Percentiles rank a stretch among this genome's conserved stretches.
phyloP scores from a whole-genome alignment of 305 asterid species.

The Solanum hybrid region DNA sequence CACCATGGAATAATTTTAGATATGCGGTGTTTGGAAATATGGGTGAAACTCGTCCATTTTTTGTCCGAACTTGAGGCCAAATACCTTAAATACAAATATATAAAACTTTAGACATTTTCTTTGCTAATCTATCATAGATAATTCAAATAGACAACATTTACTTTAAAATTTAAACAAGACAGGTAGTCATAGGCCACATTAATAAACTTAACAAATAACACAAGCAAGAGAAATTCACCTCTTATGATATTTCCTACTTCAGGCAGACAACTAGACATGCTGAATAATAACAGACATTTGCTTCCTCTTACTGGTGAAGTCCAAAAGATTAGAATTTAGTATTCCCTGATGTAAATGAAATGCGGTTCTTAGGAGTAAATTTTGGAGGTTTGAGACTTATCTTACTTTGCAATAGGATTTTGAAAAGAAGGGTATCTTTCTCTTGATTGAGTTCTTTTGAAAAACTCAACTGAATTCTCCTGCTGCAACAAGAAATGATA shows the following conservation, averaged over 20 bases:
- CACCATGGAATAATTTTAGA: too few relatives aligned
- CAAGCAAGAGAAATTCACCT: neutral
- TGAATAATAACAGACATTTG: conserved; percentile 77
- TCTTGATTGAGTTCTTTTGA: conserved; percentile 61
- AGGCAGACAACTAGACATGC: conserved; percentile 28
- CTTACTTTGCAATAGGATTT: conserved; percentile 1
- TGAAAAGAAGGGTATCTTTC: conserved; percentile 52
- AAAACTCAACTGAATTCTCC: conserved; percentile 85
- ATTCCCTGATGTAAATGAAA: conserved; percentile 46
- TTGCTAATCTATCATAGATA: neutral
- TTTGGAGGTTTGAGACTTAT: neutral
- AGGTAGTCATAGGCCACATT: neutral
- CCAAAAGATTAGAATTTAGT: conserved; percentile 62
- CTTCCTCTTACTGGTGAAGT: conserved; percentile 87
- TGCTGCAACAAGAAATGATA: conserved; percentile 84
- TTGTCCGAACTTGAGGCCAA: too few relatives aligned
- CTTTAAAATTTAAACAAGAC: neutral
- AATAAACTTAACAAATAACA: neutral
- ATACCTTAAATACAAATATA: too few relatives aligned
- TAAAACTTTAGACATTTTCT: too few relatives aligned
- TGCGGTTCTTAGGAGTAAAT: neutral
- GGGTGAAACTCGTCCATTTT: too few relatives aligned
- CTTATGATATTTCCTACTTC: too few relatives aligned
- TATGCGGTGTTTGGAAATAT: too few relatives aligned
- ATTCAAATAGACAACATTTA: neutral